phyloP scores from a whole-genome alignment of 345 rosid genomes.

The Trapa bicornis region DNA sequence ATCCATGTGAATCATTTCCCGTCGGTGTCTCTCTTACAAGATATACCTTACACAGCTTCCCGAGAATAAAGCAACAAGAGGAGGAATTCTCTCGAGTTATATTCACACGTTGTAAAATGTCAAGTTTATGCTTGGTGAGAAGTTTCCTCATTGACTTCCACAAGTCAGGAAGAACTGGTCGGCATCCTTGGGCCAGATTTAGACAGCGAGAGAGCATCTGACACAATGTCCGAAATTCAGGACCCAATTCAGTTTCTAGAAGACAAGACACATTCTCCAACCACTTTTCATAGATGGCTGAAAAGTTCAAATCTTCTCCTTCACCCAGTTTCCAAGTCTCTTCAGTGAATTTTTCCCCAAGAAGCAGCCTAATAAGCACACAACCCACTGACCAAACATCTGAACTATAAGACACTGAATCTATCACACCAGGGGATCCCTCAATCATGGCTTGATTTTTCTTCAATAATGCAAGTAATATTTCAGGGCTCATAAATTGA shows the following conservation, averaged over 20 bases:
- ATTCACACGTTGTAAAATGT: conserved; percentile 18
- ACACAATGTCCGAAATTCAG: conserved; percentile 24
- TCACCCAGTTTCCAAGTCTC: conserved; percentile 19
- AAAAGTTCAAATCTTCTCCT: conserved; percentile 19
- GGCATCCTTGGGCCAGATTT: conserved; percentile 40
- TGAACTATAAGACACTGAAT: conserved; percentile 26
- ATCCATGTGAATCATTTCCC: conserved; percentile 15
- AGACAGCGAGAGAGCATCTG: conserved; percentile 40
- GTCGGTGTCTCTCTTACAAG: conserved; percentile 12
- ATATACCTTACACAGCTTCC: conserved; percentile 34
- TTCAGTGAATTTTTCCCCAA: conserved; percentile 33
- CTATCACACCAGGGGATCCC: conserved; percentile 10
- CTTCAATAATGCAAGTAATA: conserved; percentile 37
- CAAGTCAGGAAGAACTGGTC: conserved; percentile 45
- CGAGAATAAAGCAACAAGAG: conserved; percentile 34
- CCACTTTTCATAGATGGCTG: conserved; percentile 22
- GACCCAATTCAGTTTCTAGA: conserved; percentile 24
- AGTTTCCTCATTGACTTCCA: conserved; percentile 58
- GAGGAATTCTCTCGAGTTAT: conserved; percentile 15
- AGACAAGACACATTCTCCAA: conserved; percentile 26
- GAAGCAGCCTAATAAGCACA: conserved; percentile 40
- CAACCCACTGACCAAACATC: conserved; percentile 75
- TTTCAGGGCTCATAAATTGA: conserved; percentile 51
- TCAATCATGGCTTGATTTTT: conserved; percentile 19
- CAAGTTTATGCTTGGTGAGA: conserved; percentile 24